Conservation (phyloP, 768 basidiomycete genomes). For the Boletus subcaerulescens region DNA sequence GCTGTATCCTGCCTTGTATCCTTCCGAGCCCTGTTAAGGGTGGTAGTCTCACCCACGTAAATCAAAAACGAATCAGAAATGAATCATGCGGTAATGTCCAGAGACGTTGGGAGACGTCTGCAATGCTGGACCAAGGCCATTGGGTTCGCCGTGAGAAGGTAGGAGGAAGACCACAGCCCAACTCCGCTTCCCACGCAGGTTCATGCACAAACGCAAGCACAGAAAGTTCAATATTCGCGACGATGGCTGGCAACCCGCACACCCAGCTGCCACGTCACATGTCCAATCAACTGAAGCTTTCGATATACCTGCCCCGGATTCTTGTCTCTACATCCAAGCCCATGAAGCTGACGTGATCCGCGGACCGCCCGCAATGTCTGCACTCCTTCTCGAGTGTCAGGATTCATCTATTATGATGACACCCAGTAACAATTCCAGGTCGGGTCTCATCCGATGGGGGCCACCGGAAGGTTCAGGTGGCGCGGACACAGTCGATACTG, state of each 20-base stretch:
- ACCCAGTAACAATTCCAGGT: conserved; percentile 18
- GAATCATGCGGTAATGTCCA: no score
- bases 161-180: no score
- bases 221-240: conserved; percentile 9
- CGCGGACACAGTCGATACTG: background rate
- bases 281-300: conserved; percentile 1
- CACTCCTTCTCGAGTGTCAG: conserved; percentile 34
- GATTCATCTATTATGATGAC: conserved; percentile 4
- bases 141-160: no score
- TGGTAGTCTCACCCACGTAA: no score
- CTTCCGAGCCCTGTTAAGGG: background rate
- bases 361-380: conserved; percentile 42
- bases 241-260: background rate
- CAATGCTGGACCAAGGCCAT: no score
- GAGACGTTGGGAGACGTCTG: no score
- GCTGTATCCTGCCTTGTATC: background rate
- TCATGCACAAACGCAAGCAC: conserved; percentile 29
- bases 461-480: conserved; percentile 10
- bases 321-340: conserved; percentile 56
- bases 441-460: conserved; percentile 37
- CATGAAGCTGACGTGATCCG: conserved; percentile 73
- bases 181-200: background rate
- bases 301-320: conserved; percentile 15
- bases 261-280: background rate
- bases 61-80: no score